Evolutionary conservation across 2,329 filamentous ascomycete genomes (phyloP), one percentile per base, ranked within the genome.

Genomic region (Hypoxylon sp.): DNA sequence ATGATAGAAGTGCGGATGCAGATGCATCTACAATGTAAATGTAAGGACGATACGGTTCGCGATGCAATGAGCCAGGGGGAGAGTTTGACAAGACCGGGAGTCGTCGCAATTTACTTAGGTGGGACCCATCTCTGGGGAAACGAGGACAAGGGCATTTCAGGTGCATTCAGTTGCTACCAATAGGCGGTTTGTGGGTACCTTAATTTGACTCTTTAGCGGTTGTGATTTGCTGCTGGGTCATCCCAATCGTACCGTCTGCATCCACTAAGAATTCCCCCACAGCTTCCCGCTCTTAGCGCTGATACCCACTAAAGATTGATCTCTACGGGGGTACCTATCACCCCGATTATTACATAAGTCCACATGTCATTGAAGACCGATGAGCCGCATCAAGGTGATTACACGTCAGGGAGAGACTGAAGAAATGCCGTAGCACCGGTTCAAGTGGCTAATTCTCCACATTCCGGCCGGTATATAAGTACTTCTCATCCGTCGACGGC

Each of bases 241-340:
- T n/a, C n/a, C 49, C 49, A 50, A 46, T 38, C 49, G 68, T 56
- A 50, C 48, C 43, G 61, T 7, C 28, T 7, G 28, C 6, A 9
- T 30, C 28, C 28, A 30, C 28, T 30, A 30, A 30, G 28, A 30
- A 30, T 9, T 2, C 5, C 62, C 55, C 53, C 59, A 60, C 36
- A 56, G 30, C 5, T 30, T 66, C 53, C 68, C 68, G 68, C 50
- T 23, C 57, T 68, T 68, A 63, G 65, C 65, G 68, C 65, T 52
- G n/a, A 32, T 34, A 13, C 11, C 38, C 23, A 60, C 56, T 56
- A 30, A 11, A 53, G 30, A n/a, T 23, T 50, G 50, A 14, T 28
- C 38, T 46, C 45, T 36, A 38, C 34, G 25, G n/a, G n/a, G 46
- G 38, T 25, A 63, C 14, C 19, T 51, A 60, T n/a, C 45, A 28